phyloP scores from a whole-genome alignment of 2,329 filamentous ascomycete genomes.

The Colletotrichum orbiculare region DNA sequence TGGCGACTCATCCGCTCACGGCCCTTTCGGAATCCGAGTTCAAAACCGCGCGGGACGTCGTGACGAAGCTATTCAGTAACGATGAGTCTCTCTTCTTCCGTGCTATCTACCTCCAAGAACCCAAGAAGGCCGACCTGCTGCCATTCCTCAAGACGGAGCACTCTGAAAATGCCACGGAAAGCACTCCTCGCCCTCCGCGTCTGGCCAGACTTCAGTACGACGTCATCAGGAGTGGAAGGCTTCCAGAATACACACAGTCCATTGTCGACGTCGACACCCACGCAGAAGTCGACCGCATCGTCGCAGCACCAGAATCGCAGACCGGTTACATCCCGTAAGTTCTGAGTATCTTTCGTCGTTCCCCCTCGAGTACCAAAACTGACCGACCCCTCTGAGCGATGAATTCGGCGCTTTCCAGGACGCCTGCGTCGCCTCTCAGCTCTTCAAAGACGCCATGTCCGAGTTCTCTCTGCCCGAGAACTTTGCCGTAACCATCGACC shows the following conservation, averaged over 20 bases:
- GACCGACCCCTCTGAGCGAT: constrained; percentile 38
- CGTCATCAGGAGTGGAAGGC: constrained; percentile 46
- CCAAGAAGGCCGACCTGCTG: constrained; percentile 67
- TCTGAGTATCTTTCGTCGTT: background rate
- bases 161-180: constrained; percentile 56
- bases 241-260: constrained; percentile 47
- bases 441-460: constrained; percentile 59
- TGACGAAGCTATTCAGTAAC: constrained; percentile 48
- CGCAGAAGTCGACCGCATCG: constrained; percentile 43
- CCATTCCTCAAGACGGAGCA: constrained; percentile 73
- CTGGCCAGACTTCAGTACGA: constrained; percentile 59
- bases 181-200: constrained; percentile 56
- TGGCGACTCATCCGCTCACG: constrained; percentile 57
- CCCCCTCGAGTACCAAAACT: background rate
- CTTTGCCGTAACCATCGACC: constrained; percentile 58
- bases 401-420: constrained; percentile 56
- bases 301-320: constrained; percentile 46
- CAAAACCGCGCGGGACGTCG: constrained; percentile 55
- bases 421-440: constrained; percentile 52
- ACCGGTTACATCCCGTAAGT: constrained; percentile 50
- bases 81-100: constrained; percentile 57
- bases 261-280: constrained; percentile 51
- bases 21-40: constrained; percentile 63
- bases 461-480: constrained; percentile 59
- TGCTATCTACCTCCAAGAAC: constrained; percentile 72